Evolutionary conservation across 495 filamentous ascomycete species (phyloP).

Genomic region (Talaromyces proteolyticus): DNA sequence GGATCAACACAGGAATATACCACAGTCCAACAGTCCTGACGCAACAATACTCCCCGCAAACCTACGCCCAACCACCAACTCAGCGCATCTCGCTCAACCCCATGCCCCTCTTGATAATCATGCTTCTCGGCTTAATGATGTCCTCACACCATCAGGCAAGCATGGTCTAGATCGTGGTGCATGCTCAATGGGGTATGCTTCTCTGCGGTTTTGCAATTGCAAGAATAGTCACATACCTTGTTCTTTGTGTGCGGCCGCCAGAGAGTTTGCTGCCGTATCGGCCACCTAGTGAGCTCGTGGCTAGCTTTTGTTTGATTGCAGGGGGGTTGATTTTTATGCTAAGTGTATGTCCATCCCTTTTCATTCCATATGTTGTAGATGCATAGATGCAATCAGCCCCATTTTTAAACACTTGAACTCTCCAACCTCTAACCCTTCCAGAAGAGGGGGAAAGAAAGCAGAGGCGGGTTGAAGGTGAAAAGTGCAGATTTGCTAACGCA

Average conservation of each 20-base stretch:
- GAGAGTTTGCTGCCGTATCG: slow-evolving; percentile 72
- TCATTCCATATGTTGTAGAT: neutral
- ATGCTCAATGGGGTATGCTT: slow-evolving; percentile 89
- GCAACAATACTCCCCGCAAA: no score
- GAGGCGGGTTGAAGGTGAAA: no score
- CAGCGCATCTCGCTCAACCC: slow-evolving; percentile 82
- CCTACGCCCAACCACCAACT: slow-evolving; percentile 54
- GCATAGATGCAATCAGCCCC: no score
- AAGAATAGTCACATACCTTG: slow-evolving; percentile 70
- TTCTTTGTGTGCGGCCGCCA: slow-evolving; percentile 74
- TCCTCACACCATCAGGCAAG: slow-evolving; percentile 79
- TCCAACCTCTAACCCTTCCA: no score
- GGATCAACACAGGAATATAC: no score
- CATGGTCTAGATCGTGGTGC: slow-evolving; percentile 83
- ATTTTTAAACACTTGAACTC: no score
- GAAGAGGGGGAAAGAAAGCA: no score
- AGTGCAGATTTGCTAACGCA: no score
- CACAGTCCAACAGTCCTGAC: no score
- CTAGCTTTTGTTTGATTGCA: slow-evolving; percentile 77
- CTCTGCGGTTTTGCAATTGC: slow-evolving; percentile 75
- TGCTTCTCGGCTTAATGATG: slow-evolving; percentile 91
- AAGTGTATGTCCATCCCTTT: slow-evolving; percentile 52
- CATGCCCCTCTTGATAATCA: slow-evolving; percentile 76
- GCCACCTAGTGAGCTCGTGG: slow-evolving; percentile 81
- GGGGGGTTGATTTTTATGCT: slow-evolving; percentile 91